Evolutionary conservation across 805 yeast species (phyloP), one percentile per base, ranked within the genome.

Genomic region (Spathaspora passalidarum): DNA sequence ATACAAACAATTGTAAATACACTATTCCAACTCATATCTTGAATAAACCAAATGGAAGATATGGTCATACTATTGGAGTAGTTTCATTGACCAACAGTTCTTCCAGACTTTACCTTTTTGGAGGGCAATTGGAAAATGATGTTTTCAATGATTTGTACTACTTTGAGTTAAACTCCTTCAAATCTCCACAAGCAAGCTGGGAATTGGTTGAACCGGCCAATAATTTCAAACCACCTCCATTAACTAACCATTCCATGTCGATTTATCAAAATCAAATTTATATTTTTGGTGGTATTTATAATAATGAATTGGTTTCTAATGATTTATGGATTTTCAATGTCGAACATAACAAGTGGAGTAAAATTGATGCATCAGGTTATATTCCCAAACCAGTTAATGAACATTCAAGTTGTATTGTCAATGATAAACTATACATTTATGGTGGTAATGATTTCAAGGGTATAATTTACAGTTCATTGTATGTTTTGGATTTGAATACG

Each of bases 41-140:
- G 49, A 66, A 68, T 56, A 82, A 88, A 58, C 99, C 99, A 0
- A 69, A 81, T 29, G 99, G 98, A 1, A 78, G 99, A 50, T 94
- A 94, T 63, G 99, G 99, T 11, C 97, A 92, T 65, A 82, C 95
- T 40, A 79, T 94, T 45, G 82, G 86, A 1, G 92, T 88, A 21
- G 81, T 90, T 44, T 81, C 82, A 52, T 60, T 62, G 37, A 66
- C 69, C 45, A 59, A 63, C 41, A 66, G 69, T 61, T 63, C 73
- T 17, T 74, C 80, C 34, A 67, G 79, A 47, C 72, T 94, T 40
- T 94, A 84, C 63, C 74, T 94, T 4, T 94, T 89, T 68, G 99
- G 99, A 47, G 99, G 99, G 47, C 97, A 92, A 65, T 78, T 91
- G 52, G 82, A 79, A 53, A 94, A 90, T 62, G 88, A 85, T 54